Evolutionary conservation across 768 basidiomycete genomes (phyloP), one percentile per base, ranked within the genome.

Genomic region (Holtermanniella nyarrowii): DNA sequence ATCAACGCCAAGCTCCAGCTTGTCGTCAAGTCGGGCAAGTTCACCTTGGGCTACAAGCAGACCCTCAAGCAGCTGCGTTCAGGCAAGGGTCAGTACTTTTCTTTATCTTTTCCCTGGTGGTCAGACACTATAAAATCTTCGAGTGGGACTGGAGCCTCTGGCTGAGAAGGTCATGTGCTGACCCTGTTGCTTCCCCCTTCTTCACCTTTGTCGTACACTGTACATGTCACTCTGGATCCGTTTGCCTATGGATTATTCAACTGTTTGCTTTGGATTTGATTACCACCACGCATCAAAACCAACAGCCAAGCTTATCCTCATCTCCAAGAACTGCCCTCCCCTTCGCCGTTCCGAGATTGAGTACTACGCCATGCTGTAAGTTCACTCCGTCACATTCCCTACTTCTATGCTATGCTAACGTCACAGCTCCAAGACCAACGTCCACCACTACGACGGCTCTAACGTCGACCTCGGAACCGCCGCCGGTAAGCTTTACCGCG

Each of bases 1-100:
- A 91, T 96, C 75, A 77, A 88, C 62, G 81, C 90, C 64, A 83
- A 85, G 68, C 84, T 93, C 55, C 74, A 74, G 48, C 88, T 99
- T 68, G 91, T 95, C 73, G 89, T 96, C 74, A 97, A 97, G 80
- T 96, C 91, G 61, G 93, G 93, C 62, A 93, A 96, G 76, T 97
- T 89, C 82, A 78, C 80, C 49, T 79, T 97, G 56, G 95, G 95
- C 56, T 96, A 96, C 84, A 97, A 97, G 77, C 88, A 88, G 57
- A 88, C 91, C 48, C 79, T 99, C 69, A 96, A 97, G 81, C 84
- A 88, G 76, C 95, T 99, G 87, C 86, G 93, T 71, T 85, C 75
- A 58, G 91, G 95, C 73, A 93, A 95, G 80, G 88, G 93, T 96
- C 74, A 79, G 89, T 67, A n/a, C n/a, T n/a, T n/a, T n/a, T n/a